A percentile compares a stretch with the other conserved stretches of the same genome.
Conservation (phyloP, 2,329 filamentous ascomycete species). For the Pseudogymnoascus sp. region DNA sequence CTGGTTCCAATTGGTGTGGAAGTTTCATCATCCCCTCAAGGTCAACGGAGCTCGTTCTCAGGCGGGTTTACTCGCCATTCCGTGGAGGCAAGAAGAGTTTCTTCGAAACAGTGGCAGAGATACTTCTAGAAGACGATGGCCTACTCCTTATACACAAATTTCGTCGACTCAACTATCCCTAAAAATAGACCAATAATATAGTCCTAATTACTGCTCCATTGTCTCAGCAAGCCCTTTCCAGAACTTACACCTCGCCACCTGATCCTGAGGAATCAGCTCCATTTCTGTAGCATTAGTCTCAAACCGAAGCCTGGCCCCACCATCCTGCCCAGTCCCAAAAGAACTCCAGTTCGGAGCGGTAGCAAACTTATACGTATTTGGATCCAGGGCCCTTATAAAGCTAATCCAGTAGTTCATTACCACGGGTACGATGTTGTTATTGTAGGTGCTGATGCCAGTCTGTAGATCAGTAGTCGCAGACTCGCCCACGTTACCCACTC, state of each 20-base stretch:
- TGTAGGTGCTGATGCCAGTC: conserved; percentile 28
- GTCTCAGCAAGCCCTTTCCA: conserved; percentile 21
- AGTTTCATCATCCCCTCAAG: neutral
- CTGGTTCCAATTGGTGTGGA: neutral
- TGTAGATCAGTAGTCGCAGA: neutral
- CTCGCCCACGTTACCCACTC: conserved; percentile 26
- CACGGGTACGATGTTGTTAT: conserved; percentile 27
- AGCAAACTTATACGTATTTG: conserved; percentile 30
- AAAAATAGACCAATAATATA: too few species aligned
- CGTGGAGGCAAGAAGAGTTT: neutral
- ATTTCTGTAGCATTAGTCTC: conserved; percentile 23
- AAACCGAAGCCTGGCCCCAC: conserved; percentile 20
- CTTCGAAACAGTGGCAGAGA: neutral
- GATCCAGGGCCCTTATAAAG: conserved; percentile 34
- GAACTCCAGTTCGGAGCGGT: conserved; percentile 26
- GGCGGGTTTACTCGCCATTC: neutral
- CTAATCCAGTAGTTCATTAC: conserved; percentile 37
- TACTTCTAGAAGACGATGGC: neutral
- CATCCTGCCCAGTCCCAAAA: conserved; percentile 17
- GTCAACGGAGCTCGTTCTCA: neutral
- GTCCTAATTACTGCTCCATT: conserved; percentile 16
- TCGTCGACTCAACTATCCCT: too few species aligned
- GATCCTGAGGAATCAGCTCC: conserved; percentile 22
- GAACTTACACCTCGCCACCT: conserved; percentile 24
- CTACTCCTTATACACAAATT: too few species aligned